These are phyloP conservation scores for Oidiodendron maius DNA, from an alignment of 495 filamentous ascomycete species.

Conservation along the genomic window DNA sequence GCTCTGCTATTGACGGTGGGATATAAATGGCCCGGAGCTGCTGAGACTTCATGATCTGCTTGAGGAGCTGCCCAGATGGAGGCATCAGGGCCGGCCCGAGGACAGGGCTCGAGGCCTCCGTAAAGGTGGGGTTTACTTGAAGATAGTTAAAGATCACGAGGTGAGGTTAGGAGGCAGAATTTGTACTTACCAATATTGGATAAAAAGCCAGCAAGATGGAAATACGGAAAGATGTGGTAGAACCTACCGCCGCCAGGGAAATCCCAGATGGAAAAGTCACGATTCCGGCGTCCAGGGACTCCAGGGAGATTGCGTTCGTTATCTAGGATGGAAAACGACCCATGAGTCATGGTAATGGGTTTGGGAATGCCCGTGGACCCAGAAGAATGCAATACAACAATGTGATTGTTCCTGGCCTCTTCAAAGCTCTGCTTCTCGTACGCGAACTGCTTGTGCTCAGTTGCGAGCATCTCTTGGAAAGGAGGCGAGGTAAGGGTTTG, in stretches of 20 bases:
- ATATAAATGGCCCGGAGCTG: not conserved
- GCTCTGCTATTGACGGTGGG: constrained; percentile 2
- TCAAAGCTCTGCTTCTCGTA: constrained; percentile 24
- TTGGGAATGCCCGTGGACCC: constrained; percentile 27
- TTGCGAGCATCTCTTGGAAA: constrained; percentile 3
- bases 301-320: constrained; percentile 9
- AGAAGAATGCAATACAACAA: constrained; percentile 27
- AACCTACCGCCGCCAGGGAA: not conserved
- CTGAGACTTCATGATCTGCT: not conserved
- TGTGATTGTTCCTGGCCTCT: constrained; percentile 21
- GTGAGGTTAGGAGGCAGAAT: too few relatives aligned
- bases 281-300: constrained; percentile 10
- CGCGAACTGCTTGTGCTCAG: constrained; percentile 8
- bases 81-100: constrained; percentile 1
- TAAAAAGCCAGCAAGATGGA: constrained; percentile 1
- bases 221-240: constrained; percentile 1
- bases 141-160: too few relatives aligned
- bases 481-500: not conserved
- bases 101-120: not conserved
- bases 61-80: not conserved
- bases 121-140: not conserved
- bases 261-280: not conserved
- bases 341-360: constrained; percentile 8
- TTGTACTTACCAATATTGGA: not conserved
- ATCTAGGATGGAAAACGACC: not conserved